phyloP scores from a whole-genome alignment of 495 filamentous ascomycete genomes.

The Xylaria nigripes region DNA sequence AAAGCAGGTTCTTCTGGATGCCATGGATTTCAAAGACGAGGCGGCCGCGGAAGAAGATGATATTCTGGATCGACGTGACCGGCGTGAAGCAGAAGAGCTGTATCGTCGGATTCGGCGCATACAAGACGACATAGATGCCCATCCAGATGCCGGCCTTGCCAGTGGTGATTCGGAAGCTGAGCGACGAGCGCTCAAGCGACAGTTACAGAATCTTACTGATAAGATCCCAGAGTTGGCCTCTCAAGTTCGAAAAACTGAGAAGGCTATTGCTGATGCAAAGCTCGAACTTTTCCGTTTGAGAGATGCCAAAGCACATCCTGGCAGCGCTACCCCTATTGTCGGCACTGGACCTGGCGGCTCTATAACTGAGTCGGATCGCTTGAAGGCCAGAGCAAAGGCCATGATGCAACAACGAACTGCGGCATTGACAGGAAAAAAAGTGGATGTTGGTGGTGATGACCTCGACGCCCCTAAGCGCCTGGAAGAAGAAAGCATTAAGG shows the following conservation, averaged over 20 bases:
- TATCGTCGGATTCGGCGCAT: conserved; percentile 88
- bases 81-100: conserved; percentile 86
- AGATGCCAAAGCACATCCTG: conserved; percentile 88
- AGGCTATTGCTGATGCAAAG: conserved; percentile 83
- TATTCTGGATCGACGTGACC: conserved; percentile 78
- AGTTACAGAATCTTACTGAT: conserved; percentile 81
- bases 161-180: conserved; percentile 79
- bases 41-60: conserved; percentile 86
- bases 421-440: conserved; percentile 76
- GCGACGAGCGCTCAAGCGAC: conserved; percentile 72
- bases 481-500: conserved; percentile 76
- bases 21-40: conserved; percentile 94
- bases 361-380: conserved; percentile 86
- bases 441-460: conserved; percentile 56
- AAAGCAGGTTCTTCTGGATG: conserved; percentile 91
- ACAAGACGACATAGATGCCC: conserved; percentile 91
- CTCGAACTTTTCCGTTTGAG: conserved; percentile 89
- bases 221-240: conserved; percentile 87
- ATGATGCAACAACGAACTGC: conserved; percentile 98
- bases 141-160: conserved; percentile 70
- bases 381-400: conserved; percentile 90
- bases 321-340: conserved; percentile 71
- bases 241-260: conserved; percentile 81
- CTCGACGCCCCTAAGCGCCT: conserved; percentile 70
- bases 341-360: conserved; percentile 89